Conservation (phyloP, 2,329 filamentous ascomycete species). For the Penicillium oxalicum region DNA sequence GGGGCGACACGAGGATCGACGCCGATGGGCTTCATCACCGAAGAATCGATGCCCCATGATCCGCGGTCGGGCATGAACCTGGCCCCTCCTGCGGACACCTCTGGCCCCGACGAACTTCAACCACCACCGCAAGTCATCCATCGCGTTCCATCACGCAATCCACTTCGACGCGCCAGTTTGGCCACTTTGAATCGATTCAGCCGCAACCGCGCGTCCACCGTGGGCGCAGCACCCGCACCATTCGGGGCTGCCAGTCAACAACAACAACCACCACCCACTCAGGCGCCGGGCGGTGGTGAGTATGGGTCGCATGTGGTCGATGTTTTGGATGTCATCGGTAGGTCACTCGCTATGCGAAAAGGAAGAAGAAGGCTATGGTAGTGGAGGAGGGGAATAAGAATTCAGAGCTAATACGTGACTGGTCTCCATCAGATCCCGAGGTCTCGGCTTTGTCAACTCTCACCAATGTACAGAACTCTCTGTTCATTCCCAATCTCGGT, state of each 20-base stretch:
- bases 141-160: constrained; percentile 14
- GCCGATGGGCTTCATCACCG: constrained; percentile 25
- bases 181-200: constrained; percentile 28
- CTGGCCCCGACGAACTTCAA: constrained; percentile 10
- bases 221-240: constrained; percentile 18
- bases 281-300: constrained; percentile 32
- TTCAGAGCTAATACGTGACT: constrained; percentile 11
- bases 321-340: constrained; percentile 63
- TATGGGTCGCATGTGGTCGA: constrained; percentile 61
- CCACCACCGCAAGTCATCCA: constrained; percentile 12
- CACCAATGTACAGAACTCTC: constrained; percentile 83
- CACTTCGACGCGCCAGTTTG: constrained; percentile 30
- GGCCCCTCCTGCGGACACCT: constrained; percentile 6
- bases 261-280: no score
- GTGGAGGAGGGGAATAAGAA: background rate
- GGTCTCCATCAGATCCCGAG: constrained; percentile 60
- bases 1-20: constrained; percentile 18
- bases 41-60: constrained; percentile 26
- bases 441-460: constrained; percentile 75
- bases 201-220: constrained; percentile 30
- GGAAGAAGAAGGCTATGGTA: no score
- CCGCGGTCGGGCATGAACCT: constrained; percentile 6
- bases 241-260: constrained; percentile 1
- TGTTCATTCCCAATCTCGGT: constrained; percentile 79
- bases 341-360: constrained; percentile 18